These are phyloP conservation scores for Kalmanozyma brasiliensis DNA, from an alignment of 1,284 basidiomycete species.

Conservation along the genomic window DNA sequence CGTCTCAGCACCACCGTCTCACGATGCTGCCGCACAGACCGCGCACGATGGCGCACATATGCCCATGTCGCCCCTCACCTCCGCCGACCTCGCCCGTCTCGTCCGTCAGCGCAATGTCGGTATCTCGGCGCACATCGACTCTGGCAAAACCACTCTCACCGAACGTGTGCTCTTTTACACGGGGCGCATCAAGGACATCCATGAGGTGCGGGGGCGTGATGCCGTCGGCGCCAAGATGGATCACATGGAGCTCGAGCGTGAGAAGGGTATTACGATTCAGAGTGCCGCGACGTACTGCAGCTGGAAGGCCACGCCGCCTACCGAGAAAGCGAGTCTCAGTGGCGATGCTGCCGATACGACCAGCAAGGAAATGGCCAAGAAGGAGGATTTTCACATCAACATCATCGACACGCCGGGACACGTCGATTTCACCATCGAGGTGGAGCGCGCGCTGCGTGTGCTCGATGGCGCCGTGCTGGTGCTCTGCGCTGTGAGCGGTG, in stretches of 20 bases:
- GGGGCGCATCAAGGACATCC: slow-evolving; percentile 92
- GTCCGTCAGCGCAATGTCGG: slow-evolving; percentile 69
- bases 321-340: slow-evolving; percentile 66
- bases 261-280: slow-evolving; percentile 99
- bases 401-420: slow-evolving; percentile 99
- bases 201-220: slow-evolving; percentile 95
- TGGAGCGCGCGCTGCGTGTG: slow-evolving; percentile 94
- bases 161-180: slow-evolving; percentile 97
- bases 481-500: slow-evolving; percentile 94
- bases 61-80: slow-evolving; percentile 45
- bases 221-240: slow-evolving; percentile 99
- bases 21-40: slow-evolving; percentile 38
- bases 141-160: slow-evolving; percentile 98
- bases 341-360: slow-evolving; percentile 59
- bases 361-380: slow-evolving; percentile 50
- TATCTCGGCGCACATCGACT: slow-evolving; percentile 75
- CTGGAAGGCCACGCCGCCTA: slow-evolving; percentile 79
- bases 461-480: slow-evolving; percentile 97
- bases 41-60: slow-evolving; percentile 25
- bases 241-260: slow-evolving; percentile 97
- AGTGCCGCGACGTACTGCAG: slow-evolving; percentile 98
- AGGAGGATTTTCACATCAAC: slow-evolving; percentile 90
- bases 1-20: slow-evolving; percentile 24
- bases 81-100: slow-evolving; percentile 64
- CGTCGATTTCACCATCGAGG: slow-evolving; percentile 99